Conservation (phyloP, 179 eudicot species). For the Vitellaria paradoxa region DNA sequence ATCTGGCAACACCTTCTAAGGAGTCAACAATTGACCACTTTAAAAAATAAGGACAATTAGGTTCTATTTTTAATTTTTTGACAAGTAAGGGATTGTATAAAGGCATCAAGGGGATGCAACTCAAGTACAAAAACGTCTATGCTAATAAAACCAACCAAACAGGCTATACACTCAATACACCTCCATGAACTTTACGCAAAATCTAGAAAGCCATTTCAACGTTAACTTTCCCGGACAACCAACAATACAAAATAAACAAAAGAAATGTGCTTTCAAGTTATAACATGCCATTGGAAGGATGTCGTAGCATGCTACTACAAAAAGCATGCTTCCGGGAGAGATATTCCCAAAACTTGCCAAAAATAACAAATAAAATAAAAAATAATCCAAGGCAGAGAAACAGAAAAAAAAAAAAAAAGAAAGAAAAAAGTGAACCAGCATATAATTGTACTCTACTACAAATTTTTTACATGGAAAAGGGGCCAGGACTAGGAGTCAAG, state of each 20-base stretch:
- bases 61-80: no score
- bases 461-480: neutral
- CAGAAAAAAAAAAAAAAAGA: neutral
- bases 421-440: no score
- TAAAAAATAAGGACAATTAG: neutral
- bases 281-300: neutral
- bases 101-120: no score
- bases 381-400: neutral
- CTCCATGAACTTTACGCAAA: no score
- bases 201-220: no score
- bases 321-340: neutral
- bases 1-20: conserved; percentile 44
- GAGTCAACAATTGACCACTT: conserved; percentile 15
- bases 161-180: no score
- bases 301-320: neutral
- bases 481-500: neutral
- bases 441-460: neutral
- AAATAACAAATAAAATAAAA: neutral
- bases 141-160: no score
- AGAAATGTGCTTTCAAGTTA: neutral
- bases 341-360: neutral
- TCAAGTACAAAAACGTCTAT: no score
- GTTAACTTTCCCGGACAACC: no score
- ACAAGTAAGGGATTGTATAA: no score
- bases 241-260: no score